A percentile compares a stretch with the other conserved stretches of the same genome.
phyloP scores from a whole-genome alignment of 75 land plant species.

The Cupressus sempervirens region DNA sequence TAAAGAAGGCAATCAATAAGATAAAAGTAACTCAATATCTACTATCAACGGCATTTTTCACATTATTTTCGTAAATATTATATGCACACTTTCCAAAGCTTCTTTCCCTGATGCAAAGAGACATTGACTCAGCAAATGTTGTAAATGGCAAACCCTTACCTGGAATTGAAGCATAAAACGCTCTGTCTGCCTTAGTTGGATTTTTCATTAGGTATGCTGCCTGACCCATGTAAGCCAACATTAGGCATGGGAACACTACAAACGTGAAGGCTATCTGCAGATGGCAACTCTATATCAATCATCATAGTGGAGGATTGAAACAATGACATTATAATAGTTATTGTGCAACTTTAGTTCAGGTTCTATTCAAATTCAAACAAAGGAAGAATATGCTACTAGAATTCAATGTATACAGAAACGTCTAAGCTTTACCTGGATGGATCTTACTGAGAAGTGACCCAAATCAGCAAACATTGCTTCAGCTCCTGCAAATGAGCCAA shows the following conservation, averaged over 20 bases:
- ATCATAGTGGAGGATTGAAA: background rate
- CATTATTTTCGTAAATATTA: background rate
- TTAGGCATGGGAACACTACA: slow-evolving; percentile 86
- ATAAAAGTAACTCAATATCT: background rate
- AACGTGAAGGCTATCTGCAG: slow-evolving; percentile 76
- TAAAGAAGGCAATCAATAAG: background rate
- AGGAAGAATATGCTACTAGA: background rate
- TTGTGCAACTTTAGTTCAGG: background rate
- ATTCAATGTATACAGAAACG: background rate
- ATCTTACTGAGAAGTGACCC: slow-evolving; percentile 72
- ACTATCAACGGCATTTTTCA: background rate
- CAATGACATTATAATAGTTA: background rate
- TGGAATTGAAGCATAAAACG: slow-evolving; percentile 92
- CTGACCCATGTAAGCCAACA: slow-evolving; percentile 92
- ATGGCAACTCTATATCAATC: background rate
- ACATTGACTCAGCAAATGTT: background rate
- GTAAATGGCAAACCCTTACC: slow-evolving; percentile 23
- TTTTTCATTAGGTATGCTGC: slow-evolving; percentile 79
- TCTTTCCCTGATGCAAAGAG: background rate
- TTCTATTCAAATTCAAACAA: background rate
- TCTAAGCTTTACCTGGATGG: slow-evolving; percentile 62
- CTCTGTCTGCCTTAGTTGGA: slow-evolving; percentile 39
- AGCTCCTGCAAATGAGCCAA: slow-evolving; percentile 43
- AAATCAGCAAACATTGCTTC: slow-evolving; percentile 95
- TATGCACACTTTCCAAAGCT: background rate